Evolutionary conservation across 768 basidiomycete species (phyloP).

Genomic region (Trametes villosa): DNA sequence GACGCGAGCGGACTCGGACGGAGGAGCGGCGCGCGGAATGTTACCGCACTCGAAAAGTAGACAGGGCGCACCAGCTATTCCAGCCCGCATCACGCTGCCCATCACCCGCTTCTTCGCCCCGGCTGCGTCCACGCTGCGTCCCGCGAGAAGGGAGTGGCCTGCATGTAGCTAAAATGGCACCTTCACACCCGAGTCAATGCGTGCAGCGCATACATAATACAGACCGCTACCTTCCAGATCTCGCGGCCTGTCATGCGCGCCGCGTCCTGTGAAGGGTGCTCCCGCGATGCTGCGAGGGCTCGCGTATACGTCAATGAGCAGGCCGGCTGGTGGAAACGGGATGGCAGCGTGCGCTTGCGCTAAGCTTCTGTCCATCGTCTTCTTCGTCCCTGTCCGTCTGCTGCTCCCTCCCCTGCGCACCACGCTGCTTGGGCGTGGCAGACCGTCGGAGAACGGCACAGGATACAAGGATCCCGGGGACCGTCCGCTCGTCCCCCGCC

Average conservation of each 20-base stretch:
- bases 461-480: not conserved
- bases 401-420: not conserved
- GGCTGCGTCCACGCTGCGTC: not conserved
- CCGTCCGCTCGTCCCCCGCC: slow-evolving; percentile 4
- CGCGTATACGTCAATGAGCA: slow-evolving; percentile 2
- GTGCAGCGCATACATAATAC: not conserved
- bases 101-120: slow-evolving; percentile 9
- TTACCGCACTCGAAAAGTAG: not conserved
- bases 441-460: not conserved
- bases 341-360: not conserved
- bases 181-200: slow-evolving; percentile 5
- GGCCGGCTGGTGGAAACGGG: not conserved
- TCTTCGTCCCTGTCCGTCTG: not conserved
- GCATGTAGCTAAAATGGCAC: slow-evolving; percentile 16
- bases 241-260: slow-evolving; percentile 2
- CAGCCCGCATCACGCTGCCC: slow-evolving; percentile 1
- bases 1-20: no score
- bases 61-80: not conserved
- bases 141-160: slow-evolving; percentile 4
- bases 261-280: slow-evolving; percentile 9
- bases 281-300: slow-evolving; percentile 16
- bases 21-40: not conserved
- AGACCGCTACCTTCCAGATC: slow-evolving; percentile 11
- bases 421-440: not conserved
- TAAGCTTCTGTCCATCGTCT: not conserved